These are phyloP conservation scores for Sclerotinia subarctica DNA, from an alignment of 2,329 filamentous ascomycete genomes.

Conservation along the genomic window DNA sequence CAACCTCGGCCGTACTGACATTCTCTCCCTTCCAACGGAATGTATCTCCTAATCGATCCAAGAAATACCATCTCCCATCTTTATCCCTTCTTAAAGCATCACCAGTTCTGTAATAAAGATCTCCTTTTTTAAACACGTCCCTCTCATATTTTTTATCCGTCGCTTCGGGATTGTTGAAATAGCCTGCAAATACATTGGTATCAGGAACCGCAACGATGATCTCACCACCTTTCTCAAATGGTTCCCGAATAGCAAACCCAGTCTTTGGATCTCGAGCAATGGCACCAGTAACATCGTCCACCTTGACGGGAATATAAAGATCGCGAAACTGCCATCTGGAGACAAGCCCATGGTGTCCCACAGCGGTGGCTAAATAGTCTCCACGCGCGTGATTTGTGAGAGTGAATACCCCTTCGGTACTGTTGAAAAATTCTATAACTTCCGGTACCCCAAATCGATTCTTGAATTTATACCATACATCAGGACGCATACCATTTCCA, in stretches of 20 bases:
- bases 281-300: constrained; percentile 66
- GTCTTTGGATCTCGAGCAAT: constrained; percentile 64
- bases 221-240: constrained; percentile 70
- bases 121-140: constrained; percentile 64
- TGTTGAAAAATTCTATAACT: constrained; percentile 74
- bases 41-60: constrained; percentile 69
- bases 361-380: constrained; percentile 59
- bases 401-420: constrained; percentile 66
- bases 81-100: constrained; percentile 60
- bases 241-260: constrained; percentile 60
- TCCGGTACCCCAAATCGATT: constrained; percentile 60
- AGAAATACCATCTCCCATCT: constrained; percentile 67
- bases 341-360: constrained; percentile 69
- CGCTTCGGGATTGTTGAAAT: constrained; percentile 64
- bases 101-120: constrained; percentile 66
- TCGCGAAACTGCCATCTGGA: constrained; percentile 52
- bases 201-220: constrained; percentile 62
- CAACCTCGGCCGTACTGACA: constrained; percentile 64
- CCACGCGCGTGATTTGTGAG: constrained; percentile 59
- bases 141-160: constrained; percentile 63
- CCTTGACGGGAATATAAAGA: constrained; percentile 61
- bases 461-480: constrained; percentile 63
- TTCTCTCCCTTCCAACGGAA: constrained; percentile 74
- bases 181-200: constrained; percentile 61
- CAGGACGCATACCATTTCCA: constrained; percentile 65